Evolutionary conservation across 192 early-diverging fungal genomes (phyloP), one percentile per base, ranked within the genome.

Genomic region (Chytriomyces sp.): DNA sequence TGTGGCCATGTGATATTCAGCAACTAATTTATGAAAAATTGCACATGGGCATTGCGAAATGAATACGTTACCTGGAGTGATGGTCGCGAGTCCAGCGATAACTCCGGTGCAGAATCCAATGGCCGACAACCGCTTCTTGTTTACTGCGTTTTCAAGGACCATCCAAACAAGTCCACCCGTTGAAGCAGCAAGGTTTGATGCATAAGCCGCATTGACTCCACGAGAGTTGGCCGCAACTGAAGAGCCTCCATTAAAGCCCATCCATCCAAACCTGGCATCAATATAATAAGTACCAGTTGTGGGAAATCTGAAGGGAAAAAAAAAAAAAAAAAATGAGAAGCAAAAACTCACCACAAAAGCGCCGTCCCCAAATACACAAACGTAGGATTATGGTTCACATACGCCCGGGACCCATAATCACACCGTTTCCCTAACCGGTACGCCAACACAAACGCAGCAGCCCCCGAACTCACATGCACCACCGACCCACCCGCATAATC

Each of bases 61-160:
- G 35, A 35, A 35, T 35, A n/a, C 2, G 2, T 35, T 83, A 7
- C 88, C 94, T 0, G 94, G 94, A 28, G 94, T 95, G 60, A 95
- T 90, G 45, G 89, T 89, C 0, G 93, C 94, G 79, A 95, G 84
- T 28, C 93, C 94, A 6, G 93, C 93, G 10, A 95, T 89, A 5
- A 91, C 93, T 50, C 94, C 94, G 8, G 91, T 92, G 79, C 94
- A 95, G 69, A 93, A 91, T 26, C 94, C 93, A 64, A 95, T 91
- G 74, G 90, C 87, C 8, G 91, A 91, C 80, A 89, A 84, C 84
- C 91, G 85, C 82, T 93, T 92, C 81, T 87, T 86, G 64, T 89
- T 86, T 5, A 60, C 57, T 0, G 78, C 7, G 7, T 16, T 92
- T 20, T 93, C 91, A 75, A 93, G 69, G 45, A 89, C 78, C 44